Evolutionary conservation across 306 rosid species (phyloP).

Genomic region (apple (Malus domestica)): DNA sequence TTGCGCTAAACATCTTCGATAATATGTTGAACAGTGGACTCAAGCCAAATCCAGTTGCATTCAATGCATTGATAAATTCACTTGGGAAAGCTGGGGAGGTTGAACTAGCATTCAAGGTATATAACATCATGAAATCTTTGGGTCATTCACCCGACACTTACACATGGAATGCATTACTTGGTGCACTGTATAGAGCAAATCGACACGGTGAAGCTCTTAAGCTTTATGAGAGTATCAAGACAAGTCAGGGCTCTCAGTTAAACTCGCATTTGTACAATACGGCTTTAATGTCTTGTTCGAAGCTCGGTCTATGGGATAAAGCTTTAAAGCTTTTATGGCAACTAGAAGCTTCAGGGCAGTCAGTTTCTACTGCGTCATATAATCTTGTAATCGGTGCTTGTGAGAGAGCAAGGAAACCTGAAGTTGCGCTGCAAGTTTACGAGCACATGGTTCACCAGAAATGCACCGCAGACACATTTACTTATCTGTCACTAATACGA

Average conservation of each 20-base stretch:
- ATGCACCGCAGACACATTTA: slow-evolving; percentile 58
- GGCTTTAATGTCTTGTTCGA: slow-evolving; percentile 67
- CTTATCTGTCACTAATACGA: slow-evolving; percentile 55
- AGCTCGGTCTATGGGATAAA: slow-evolving; percentile 71
- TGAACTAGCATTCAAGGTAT: slow-evolving; percentile 52
- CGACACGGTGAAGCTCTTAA: slow-evolving; percentile 48
- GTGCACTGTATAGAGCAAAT: slow-evolving; percentile 52
- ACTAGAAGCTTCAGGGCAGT: slow-evolving; percentile 57
- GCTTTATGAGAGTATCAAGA: slow-evolving; percentile 57
- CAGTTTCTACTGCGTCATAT: slow-evolving; percentile 52
- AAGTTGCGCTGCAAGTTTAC: slow-evolving; percentile 75
- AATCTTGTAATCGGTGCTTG: slow-evolving; percentile 73
- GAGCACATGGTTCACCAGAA: slow-evolving; percentile 72
- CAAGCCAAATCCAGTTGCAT: slow-evolving; percentile 52
- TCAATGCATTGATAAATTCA: slow-evolving; percentile 68
- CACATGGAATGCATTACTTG: slow-evolving; percentile 65
- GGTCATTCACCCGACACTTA: slow-evolving; percentile 62
- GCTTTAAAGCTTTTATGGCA: slow-evolving; percentile 77
- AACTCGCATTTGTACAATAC: slow-evolving; percentile 57
- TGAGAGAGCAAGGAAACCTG: slow-evolving; percentile 61
- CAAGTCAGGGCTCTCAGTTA: slow-evolving; percentile 20
- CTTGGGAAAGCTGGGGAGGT: slow-evolving; percentile 73
- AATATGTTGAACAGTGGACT: slow-evolving; percentile 47
- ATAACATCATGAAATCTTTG: slow-evolving; percentile 37
- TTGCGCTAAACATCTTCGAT: slow-evolving; percentile 47